Percentiles rank a stretch among this genome's conserved stretches.
Evolutionary conservation across 148 eudicot species (phyloP).

Genomic region (Silene latifolia): DNA sequence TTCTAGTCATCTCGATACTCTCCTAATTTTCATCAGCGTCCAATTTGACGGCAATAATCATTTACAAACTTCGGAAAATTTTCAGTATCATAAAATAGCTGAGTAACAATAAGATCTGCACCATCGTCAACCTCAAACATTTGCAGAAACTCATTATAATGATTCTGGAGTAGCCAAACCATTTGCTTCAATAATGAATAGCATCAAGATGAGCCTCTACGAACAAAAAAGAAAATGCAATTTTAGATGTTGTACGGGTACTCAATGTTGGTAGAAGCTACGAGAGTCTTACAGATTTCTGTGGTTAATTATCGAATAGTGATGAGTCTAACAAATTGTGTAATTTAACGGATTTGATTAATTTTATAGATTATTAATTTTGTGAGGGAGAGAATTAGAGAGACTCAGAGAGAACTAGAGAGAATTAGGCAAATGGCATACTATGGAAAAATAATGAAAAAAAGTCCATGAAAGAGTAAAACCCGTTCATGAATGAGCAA

Average conservation of each 20-base stretch:
- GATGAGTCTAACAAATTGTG: too few species aligned
- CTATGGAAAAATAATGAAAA: too few species aligned
- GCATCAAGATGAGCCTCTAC: conserved; percentile 97
- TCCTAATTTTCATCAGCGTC: too few species aligned
- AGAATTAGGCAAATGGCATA: too few species aligned
- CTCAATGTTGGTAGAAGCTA: neutral
- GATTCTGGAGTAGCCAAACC: conserved; percentile 72
- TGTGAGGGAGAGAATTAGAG: too few species aligned
- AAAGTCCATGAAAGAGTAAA: too few species aligned
- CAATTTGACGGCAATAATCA: conserved; percentile 92
- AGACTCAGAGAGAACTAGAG: too few species aligned
- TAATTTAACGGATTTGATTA: too few species aligned
- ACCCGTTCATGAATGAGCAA: too few species aligned
- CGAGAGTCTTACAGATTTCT: neutral
- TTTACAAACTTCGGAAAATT: conserved; percentile 79
- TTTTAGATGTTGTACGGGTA: neutral
- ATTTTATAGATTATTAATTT: too few species aligned
- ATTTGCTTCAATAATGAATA: too few species aligned
- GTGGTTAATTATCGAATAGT: neutral
- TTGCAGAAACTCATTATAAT: conserved; percentile 15
- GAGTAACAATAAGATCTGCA: conserved; percentile 88
- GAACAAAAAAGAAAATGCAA: neutral
- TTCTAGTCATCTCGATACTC: too few species aligned
- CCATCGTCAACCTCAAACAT: conserved; percentile 90
- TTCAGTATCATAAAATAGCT: conserved; percentile 91